A percentile compares a stretch with the other conserved stretches of the same genome.
Evolutionary conservation across 2,329 filamentous ascomycete genomes (phyloP).

Genomic region (Chrysosporium queenslandicum): DNA sequence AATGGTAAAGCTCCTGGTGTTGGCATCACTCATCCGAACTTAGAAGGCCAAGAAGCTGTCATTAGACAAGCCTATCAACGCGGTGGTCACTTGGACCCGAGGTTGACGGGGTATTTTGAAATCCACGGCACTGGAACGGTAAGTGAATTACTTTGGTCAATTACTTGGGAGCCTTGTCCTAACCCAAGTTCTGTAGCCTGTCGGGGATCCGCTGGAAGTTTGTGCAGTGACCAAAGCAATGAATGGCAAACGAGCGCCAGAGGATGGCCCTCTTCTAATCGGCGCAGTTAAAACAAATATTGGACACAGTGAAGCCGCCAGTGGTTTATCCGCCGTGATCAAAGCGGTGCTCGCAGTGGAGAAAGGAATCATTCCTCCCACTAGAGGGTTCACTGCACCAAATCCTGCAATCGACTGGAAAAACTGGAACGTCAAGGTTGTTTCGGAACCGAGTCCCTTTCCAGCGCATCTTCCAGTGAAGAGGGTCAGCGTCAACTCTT

Average conservation of each 20-base stretch:
- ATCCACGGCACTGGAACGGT: slow-evolving; percentile 34
- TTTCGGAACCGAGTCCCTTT: slow-evolving; percentile 6
- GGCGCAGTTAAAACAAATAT: slow-evolving; percentile 21
- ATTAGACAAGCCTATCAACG: slow-evolving; percentile 21
- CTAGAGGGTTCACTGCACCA: slow-evolving; percentile 21
- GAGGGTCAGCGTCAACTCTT: slow-evolving; percentile 39
- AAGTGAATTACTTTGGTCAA: no score
- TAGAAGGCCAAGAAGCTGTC: slow-evolving; percentile 25
- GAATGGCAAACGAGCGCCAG: slow-evolving; percentile 11
- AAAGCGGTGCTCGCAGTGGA: slow-evolving; percentile 20
- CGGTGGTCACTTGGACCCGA: slow-evolving; percentile 25
- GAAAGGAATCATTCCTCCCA: slow-evolving; percentile 23
- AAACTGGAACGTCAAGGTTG: slow-evolving; percentile 18
- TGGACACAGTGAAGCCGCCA: not conserved
- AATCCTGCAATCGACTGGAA: slow-evolving; percentile 22
- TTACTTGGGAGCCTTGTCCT: slow-evolving; percentile 13
- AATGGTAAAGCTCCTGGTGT: no score
- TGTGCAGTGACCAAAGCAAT: slow-evolving; percentile 14
- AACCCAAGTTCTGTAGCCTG: slow-evolving; percentile 14
- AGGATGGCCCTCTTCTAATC: slow-evolving; percentile 18
- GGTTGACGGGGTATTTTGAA: slow-evolving; percentile 29
- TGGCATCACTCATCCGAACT: no score
- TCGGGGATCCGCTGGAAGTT: slow-evolving; percentile 9
- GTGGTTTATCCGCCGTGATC: not conserved
- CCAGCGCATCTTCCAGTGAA: slow-evolving; percentile 7